phyloP scores from a whole-genome alignment of 768 basidiomycete species.

The Termitomyces sp. region DNA sequence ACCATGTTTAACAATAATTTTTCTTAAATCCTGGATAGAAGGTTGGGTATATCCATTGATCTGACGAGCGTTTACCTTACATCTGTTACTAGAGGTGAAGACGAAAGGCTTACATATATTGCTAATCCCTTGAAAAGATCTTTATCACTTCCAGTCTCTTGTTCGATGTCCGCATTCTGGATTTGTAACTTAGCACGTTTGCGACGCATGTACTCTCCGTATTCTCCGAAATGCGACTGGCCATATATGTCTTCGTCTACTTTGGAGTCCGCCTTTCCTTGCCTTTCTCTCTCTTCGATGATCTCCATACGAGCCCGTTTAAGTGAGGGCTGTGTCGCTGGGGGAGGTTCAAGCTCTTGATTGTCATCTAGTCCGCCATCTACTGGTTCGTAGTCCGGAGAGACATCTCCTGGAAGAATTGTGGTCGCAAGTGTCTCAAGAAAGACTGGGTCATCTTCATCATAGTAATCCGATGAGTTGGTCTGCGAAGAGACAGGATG shows the following conservation, averaged over 20 bases:
- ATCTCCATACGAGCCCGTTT: conserved; percentile 32
- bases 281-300: conserved; percentile 15
- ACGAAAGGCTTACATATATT: conserved; percentile 63
- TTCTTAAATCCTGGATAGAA: conserved; percentile 77
- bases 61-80: conserved; percentile 30
- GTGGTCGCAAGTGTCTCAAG: conserved; percentile 39
- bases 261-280: conserved; percentile 10
- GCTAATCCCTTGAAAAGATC: conserved; percentile 68
- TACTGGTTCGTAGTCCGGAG: neutral
- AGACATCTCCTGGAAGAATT: conserved; percentile 42
- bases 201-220: conserved; percentile 84
- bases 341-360: conserved; percentile 28
- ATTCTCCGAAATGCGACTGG: conserved; percentile 73
- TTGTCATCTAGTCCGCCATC: conserved; percentile 14
- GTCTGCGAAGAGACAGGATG: conserved; percentile 16
- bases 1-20: conserved; percentile 77
- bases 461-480: conserved; percentile 51
- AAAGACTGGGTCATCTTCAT: conserved; percentile 48
- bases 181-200: conserved; percentile 90
- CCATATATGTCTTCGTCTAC: conserved; percentile 58
- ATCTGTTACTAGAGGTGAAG: neutral
- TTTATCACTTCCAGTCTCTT: conserved; percentile 21
- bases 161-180: conserved; percentile 49
- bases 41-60: conserved; percentile 89
- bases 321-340: conserved; percentile 31